Evolutionary conservation across 352 stramenopile genomes (phyloP).

Genomic region (Phytopythium mirpurense): DNA sequence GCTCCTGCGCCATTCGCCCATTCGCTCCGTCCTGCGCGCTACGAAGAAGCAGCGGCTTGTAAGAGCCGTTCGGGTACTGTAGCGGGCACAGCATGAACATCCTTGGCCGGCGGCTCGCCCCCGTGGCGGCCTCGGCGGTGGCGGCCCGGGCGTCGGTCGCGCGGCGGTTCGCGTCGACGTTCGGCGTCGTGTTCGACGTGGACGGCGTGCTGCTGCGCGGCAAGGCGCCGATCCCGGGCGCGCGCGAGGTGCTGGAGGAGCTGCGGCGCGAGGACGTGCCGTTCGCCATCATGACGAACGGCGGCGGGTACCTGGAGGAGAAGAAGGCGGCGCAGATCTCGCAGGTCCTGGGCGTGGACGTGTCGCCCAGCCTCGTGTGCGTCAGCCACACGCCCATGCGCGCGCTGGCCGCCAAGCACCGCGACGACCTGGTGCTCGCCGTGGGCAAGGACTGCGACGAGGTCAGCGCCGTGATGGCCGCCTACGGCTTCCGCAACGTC

Average conservation of each 20-base stretch:
- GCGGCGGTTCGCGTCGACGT: slow-evolving; percentile 31
- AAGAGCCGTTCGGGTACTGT: neutral
- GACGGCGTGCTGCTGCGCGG: slow-evolving; percentile 77
- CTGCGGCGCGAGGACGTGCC: slow-evolving; percentile 52
- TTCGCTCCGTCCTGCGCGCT: neutral
- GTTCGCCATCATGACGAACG: slow-evolving; percentile 86
- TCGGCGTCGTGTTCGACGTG: slow-evolving; percentile 81
- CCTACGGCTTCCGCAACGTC: slow-evolving; percentile 83
- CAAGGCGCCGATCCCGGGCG: slow-evolving; percentile 66
- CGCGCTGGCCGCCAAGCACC: slow-evolving; percentile 50
- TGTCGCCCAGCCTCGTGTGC: slow-evolving; percentile 45
- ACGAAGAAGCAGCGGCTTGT: too few relatives aligned
- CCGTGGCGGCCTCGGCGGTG: neutral
- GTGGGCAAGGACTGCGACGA: slow-evolving; percentile 77
- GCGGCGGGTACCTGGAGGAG: slow-evolving; percentile 70
- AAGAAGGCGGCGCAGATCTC: slow-evolving; percentile 73
- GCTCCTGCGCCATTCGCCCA: neutral
- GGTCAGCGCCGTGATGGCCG: slow-evolving; percentile 53
- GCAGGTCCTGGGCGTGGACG: slow-evolving; percentile 52
- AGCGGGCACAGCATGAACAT: slow-evolving; percentile 11
- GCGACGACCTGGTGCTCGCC: slow-evolving; percentile 68
- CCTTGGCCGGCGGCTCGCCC: slow-evolving; percentile 9
- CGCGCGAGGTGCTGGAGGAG: slow-evolving; percentile 60
- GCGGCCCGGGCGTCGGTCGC: neutral
- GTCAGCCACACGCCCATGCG: slow-evolving; percentile 86